A percentile compares a stretch with the other conserved stretches of the same genome.
These are phyloP conservation scores for Knufia petricola DNA, from an alignment of 2,329 filamentous ascomycete species.

Conservation along the genomic window DNA sequence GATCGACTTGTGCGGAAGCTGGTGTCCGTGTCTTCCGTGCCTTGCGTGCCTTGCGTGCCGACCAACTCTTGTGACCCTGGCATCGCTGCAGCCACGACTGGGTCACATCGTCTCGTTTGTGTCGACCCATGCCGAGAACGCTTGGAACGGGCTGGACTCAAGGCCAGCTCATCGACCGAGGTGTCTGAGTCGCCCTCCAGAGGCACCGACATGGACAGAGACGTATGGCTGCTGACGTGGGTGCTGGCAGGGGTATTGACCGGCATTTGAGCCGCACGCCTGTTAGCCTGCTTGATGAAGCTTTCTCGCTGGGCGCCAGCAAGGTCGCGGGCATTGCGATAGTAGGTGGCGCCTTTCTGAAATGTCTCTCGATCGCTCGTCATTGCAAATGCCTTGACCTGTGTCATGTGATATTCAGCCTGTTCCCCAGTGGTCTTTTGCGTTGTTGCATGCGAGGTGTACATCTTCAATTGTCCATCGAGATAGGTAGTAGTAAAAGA, in stretches of 20 bases:
- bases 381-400: conserved; percentile 26
- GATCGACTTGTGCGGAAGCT: conserved; percentile 2
- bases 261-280: conserved; percentile 11
- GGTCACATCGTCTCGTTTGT: conserved; percentile 1
- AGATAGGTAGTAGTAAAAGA: conserved; percentile 32
- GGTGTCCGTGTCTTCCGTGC: conserved; percentile 1
- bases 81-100: conserved; percentile 3
- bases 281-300: conserved; percentile 29
- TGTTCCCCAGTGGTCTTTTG: conserved; percentile 19
- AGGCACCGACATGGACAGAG: conserved; percentile 4
- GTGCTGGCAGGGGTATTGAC: conserved; percentile 7
- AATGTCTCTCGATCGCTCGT: conserved; percentile 27
- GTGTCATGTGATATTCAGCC: conserved; percentile 34
- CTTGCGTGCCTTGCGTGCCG: conserved; percentile 1
- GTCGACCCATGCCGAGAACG: conserved; percentile 2
- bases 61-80: conserved; percentile 2
- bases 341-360: conserved; percentile 29
- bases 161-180: conserved; percentile 4
- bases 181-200: conserved; percentile 5
- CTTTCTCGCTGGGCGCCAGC: conserved; percentile 30
- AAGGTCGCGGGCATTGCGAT: conserved; percentile 34
- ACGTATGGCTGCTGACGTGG: conserved; percentile 7
- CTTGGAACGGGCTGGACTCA: conserved; percentile 2
- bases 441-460: conserved; percentile 10
- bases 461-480: conserved; percentile 7